Evolutionary conservation across 305 asterid genomes (phyloP), one percentile per base, ranked within the genome.

Genomic region (Fraxinus floribunda): DNA sequence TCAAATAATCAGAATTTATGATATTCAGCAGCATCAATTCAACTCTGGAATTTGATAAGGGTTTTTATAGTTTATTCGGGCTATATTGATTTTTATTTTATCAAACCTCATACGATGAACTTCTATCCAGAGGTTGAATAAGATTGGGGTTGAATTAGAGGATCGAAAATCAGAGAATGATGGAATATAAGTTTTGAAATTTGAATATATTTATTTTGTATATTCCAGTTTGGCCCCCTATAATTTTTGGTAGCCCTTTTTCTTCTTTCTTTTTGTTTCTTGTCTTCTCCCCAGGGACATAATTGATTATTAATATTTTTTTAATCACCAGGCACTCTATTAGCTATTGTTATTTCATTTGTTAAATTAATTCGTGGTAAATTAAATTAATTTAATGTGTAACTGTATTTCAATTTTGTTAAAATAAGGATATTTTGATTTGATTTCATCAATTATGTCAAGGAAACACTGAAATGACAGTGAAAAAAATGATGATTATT

Each of bases 1-100:
- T 85, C 80, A 80, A 82, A 77, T 83, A 79, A 80, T 83, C 90
- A 79, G 86, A 87, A 81, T 86, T 78, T 35, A 88, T 46, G 86
- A 86, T 84, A 66, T 83, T 73, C 88, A 83, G 87, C 91, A 90
- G 92, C 94, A 90, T 90, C 91, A 89, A 89, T 83, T 84, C 90
- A 41, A 2, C 39, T 29, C 75, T 70, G 38, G 16, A 70, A 30
- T 70, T 30, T 70, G 75, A 70, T 29, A 70, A 5, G 41, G 16
- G 34, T 26, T 70, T 29, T 70, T 70, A 41, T 3, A 8, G n/a
- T 68, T 52, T 52, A n/a, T 52, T 16, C 22, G 62, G 22, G 22
- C 62, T 52, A 52, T 11, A 15, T 70, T 30, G 62, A 22, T 22
- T 70, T 70, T 70, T 30, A 3, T 83, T 38, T 79, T 83, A 79